A percentile compares a stretch with the other conserved stretches of the same genome.
These are phyloP conservation scores for Amanita muscaria DNA, from an alignment of 768 basidiomycete genomes.

Conservation along the genomic window DNA sequence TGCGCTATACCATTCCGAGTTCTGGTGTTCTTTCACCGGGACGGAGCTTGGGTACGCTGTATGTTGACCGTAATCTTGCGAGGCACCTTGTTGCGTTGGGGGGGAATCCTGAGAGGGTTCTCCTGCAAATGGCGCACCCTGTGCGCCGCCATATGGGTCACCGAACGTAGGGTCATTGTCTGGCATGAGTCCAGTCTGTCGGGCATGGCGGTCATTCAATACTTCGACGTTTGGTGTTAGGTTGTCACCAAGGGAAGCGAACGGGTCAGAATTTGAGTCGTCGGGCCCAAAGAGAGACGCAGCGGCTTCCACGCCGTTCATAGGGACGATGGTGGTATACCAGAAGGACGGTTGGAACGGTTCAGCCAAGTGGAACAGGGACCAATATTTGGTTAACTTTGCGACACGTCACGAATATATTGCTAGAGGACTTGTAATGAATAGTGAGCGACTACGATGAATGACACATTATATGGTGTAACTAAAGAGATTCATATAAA, in stretches of 20 bases:
- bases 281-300: slow-evolving; percentile 72
- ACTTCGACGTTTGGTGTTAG: not conserved
- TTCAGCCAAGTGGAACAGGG: not conserved
- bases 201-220: not conserved
- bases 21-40: not conserved
- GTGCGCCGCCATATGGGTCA: not conserved
- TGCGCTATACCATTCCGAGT: not conserved
- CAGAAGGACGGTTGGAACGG: not conserved
- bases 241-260: slow-evolving; percentile 43
- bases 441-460: slow-evolving; percentile 7
- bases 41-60: slow-evolving; percentile 8
- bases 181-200: too few relatives aligned
- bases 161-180: too few relatives aligned
- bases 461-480: slow-evolving; percentile 8
- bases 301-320: slow-evolving; percentile 68
- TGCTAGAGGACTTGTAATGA: slow-evolving; percentile 3
- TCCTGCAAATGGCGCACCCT: not conserved
- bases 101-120: not conserved
- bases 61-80: slow-evolving; percentile 6
- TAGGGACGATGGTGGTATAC: slow-evolving; percentile 17
- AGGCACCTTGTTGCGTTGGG: not conserved
- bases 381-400: slow-evolving; percentile 31
- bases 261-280: slow-evolving; percentile 54
- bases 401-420: slow-evolving; percentile 27
- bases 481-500: slow-evolving; percentile 13